These are phyloP conservation scores for Arctium lappa DNA, from an alignment of 129 eudicot species.

Conservation along the genomic window DNA sequence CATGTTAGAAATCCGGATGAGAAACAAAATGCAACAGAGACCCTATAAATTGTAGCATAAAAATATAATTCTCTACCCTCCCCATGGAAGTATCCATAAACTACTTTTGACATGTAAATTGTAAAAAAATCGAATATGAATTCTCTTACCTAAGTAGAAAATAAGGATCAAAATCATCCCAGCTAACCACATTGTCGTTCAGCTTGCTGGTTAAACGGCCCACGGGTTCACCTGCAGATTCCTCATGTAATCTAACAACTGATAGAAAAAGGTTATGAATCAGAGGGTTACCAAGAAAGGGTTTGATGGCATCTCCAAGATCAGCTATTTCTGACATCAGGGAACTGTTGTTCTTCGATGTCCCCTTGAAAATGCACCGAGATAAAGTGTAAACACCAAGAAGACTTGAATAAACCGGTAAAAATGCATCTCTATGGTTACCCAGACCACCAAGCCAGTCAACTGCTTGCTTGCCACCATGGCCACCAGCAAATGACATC, in stretches of 20 bases:
- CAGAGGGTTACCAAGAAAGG: constrained; percentile 71
- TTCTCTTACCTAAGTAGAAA: constrained; percentile 54
- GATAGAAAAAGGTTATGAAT: constrained; percentile 47
- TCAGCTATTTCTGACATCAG: constrained; percentile 41
- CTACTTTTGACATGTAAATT: neutral
- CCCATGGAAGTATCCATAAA: constrained; percentile 7
- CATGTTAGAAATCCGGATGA: neutral
- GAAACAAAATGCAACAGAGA: neutral
- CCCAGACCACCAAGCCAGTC: constrained; percentile 96
- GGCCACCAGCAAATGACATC: constrained; percentile 40
- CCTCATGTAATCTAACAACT: constrained; percentile 56
- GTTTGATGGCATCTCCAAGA: constrained; percentile 53
- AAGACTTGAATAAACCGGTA: constrained; percentile 79
- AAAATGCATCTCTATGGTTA: constrained; percentile 92
- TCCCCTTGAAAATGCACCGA: constrained; percentile 38
- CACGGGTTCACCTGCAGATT: constrained; percentile 20
- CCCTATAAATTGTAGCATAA: neutral
- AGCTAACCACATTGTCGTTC: constrained; percentile 26
- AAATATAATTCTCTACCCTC: neutral
- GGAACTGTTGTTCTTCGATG: constrained; percentile 16
- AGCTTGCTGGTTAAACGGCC: constrained; percentile 11
- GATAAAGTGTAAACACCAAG: constrained; percentile 69
- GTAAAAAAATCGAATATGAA: neutral
- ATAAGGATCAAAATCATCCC: constrained; percentile 84
- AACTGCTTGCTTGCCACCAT: constrained; percentile 33